Evolutionary conservation across 2,329 filamentous ascomycete species (phyloP).

Genomic region (Salinomyces thailandicus): DNA sequence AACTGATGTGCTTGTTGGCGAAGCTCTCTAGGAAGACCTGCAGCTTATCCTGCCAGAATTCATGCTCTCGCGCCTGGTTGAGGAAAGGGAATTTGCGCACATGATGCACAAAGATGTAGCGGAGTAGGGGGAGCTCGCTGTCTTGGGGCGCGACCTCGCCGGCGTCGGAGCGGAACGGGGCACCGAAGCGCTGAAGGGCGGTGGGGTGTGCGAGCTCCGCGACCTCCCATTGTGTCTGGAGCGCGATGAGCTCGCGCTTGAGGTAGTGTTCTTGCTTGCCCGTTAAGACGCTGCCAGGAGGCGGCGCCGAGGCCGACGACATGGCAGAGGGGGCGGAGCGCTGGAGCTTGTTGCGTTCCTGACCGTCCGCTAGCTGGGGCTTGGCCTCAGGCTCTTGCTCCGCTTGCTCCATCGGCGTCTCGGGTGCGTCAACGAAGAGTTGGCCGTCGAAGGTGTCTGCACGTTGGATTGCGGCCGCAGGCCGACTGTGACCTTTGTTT

Average conservation of each 20-base stretch:
- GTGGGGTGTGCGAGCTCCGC: constrained; percentile 88
- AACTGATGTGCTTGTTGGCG: constrained; percentile 92
- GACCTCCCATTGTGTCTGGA: constrained; percentile 85
- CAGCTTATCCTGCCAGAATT: constrained; percentile 98
- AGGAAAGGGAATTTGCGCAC: constrained; percentile 96
- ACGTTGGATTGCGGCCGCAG: not conserved
- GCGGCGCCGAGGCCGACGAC: constrained; percentile 37
- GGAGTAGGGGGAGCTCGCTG: constrained; percentile 82
- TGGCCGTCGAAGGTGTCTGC: constrained; percentile 20
- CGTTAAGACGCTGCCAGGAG: constrained; percentile 57
- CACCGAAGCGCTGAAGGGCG: constrained; percentile 86
- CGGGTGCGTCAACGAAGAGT: constrained; percentile 22
- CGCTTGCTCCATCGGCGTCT: constrained; percentile 8
- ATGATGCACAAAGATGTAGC: constrained; percentile 97
- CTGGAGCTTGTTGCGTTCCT: constrained; percentile 12
- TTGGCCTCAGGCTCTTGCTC: no score
- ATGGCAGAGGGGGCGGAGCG: constrained; percentile 16
- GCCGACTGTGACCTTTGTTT: no score
- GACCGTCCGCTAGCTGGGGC: constrained; percentile 6
- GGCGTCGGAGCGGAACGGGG: constrained; percentile 83
- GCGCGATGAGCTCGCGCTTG: constrained; percentile 85
- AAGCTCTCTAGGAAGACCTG: constrained; percentile 96
- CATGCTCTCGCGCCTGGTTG: constrained; percentile 92
- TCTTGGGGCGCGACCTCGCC: constrained; percentile 90
- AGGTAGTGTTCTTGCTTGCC: constrained; percentile 99